These are phyloP conservation scores for Lablab purpureus DNA, from an alignment of 306 rosid species.

Conservation along the genomic window DNA sequence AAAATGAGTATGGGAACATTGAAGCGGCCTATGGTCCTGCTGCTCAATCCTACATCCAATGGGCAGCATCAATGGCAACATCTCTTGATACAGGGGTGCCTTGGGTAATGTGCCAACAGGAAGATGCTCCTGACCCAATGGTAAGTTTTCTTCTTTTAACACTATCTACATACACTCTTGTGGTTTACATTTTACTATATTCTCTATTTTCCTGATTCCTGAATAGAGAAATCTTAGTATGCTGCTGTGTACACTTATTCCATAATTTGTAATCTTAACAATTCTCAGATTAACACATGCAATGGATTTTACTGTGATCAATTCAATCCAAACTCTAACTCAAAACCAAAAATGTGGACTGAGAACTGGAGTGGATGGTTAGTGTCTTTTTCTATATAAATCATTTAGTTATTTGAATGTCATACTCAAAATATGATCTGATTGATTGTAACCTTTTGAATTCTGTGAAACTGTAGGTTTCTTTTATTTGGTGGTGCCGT, in stretches of 20 bases:
- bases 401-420: constrained; percentile 22
- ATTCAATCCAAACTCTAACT: constrained; percentile 74
- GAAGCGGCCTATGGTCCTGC: constrained; percentile 65
- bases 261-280: background rate
- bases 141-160: constrained; percentile 56
- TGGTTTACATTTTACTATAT: background rate
- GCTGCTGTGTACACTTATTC: background rate
- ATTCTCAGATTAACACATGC: constrained; percentile 89
- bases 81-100: constrained; percentile 94
- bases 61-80: constrained; percentile 95
- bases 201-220: background rate
- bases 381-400: constrained; percentile 24
- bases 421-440: constrained; percentile 16
- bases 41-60: constrained; percentile 70
- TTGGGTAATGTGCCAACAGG: constrained; percentile 97
- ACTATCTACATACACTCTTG: background rate
- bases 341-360: constrained; percentile 93
- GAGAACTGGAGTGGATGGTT: constrained; percentile 94
- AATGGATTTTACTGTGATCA: constrained; percentile 92
- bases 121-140: constrained; percentile 89
- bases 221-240: background rate
- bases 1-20: constrained; percentile 89
- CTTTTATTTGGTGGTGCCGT: constrained; percentile 77
- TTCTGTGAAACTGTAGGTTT: constrained; percentile 59
- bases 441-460: background rate